Conservation (phyloP, 73 alveolate genomes). For the Chromera velia region DNA sequence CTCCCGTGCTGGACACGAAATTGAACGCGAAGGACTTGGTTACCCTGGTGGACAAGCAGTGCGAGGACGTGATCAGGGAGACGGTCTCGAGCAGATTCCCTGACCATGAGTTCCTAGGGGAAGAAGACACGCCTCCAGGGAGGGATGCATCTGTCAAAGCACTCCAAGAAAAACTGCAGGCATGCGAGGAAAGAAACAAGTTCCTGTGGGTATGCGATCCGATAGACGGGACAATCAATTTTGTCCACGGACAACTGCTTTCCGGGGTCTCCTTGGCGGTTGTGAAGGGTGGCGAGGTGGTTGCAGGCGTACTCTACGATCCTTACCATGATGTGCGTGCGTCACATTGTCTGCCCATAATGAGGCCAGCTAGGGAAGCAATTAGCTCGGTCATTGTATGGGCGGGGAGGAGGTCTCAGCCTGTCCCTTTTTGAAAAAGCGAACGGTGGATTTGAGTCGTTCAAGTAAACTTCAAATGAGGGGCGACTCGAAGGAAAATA, state of each 20-base stretch:
- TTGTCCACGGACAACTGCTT: neutral
- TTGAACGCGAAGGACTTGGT: neutral
- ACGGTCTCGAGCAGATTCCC: neutral
- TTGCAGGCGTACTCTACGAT: conserved; percentile 12
- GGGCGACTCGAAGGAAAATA: too few relatives aligned
- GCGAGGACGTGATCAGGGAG: neutral
- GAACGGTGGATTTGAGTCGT: too few relatives aligned
- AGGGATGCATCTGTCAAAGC: neutral
- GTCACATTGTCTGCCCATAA: too few relatives aligned
- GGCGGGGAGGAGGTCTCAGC: too few relatives aligned
- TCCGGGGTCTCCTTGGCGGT: neutral
- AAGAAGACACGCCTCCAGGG: neutral
- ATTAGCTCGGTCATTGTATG: too few relatives aligned
- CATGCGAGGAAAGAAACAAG: neutral
- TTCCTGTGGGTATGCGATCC: neutral
- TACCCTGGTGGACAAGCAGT: neutral
- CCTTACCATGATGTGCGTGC: conserved; percentile 21
- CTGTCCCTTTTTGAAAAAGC: too few relatives aligned
- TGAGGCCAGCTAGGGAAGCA: too few relatives aligned
- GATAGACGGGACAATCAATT: neutral
- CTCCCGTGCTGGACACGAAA: neutral
- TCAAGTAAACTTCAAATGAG: too few relatives aligned
- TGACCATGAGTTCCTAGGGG: neutral
- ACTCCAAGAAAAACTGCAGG: neutral
- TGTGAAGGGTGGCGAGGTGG: neutral